phyloP scores from a whole-genome alignment of 2,329 filamentous ascomycete genomes.

The Eurotiales sp. region DNA sequence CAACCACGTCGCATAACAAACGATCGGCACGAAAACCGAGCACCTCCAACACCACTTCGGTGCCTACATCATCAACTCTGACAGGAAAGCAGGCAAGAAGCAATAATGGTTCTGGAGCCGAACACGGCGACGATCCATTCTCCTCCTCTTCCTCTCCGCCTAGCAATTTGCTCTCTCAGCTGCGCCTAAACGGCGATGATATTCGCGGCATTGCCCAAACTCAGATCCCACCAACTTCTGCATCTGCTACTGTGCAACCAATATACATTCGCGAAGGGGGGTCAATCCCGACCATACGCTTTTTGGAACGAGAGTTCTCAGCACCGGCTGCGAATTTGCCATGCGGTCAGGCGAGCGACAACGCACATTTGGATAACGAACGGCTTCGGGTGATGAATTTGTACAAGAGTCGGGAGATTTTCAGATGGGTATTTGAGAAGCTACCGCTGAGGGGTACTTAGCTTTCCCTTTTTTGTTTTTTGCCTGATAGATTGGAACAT shows the following conservation, averaged over 20 bases:
- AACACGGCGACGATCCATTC: constrained; percentile 1
- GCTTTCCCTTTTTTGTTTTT: not conserved
- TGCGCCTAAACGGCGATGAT: too few species aligned
- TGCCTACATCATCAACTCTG: constrained; percentile 40
- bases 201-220: not conserved
- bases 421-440: constrained; percentile 75
- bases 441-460: constrained; percentile 41
- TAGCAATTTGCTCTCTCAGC: too few species aligned
- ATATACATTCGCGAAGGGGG: constrained; percentile 95
- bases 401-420: constrained; percentile 87
- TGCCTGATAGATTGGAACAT: too few species aligned
- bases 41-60: constrained; percentile 19
- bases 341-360: constrained; percentile 90
- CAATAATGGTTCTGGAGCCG: constrained; percentile 1
- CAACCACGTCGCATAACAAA: constrained; percentile 33
- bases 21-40: constrained; percentile 27
- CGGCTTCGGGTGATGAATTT: constrained; percentile 82
- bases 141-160: constrained; percentile 8
- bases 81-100: constrained; percentile 22
- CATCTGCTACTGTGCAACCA: constrained; percentile 43
- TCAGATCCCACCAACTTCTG: not conserved
- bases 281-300: constrained; percentile 89
- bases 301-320: constrained; percentile 88
- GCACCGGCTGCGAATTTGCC: constrained; percentile 90
- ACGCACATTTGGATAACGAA: constrained; percentile 93